Evolutionary conservation across 1,284 basidiomycete species (phyloP), one percentile per base, ranked within the genome.

Genomic region (Peniophora sp.): DNA sequence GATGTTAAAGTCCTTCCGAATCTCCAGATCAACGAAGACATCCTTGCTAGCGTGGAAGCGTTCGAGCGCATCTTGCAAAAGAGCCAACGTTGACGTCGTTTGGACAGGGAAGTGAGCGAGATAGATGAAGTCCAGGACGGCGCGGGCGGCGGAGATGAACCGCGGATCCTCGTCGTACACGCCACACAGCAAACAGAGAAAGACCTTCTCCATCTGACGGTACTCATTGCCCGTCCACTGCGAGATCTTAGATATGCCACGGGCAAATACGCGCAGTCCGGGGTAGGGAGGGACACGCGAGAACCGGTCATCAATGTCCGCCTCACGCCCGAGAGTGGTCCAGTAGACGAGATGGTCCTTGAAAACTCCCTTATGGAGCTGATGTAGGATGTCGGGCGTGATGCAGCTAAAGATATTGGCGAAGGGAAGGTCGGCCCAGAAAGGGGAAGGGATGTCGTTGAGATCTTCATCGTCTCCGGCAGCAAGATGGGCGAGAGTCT

Each of bases 331-430:
- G 1, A 52, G 8, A 0, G 9, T 22, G 1, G 35, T 54, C 65
- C 66, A 68, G 14, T 57, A 49, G 2, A 63, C 55, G 10, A 66
- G 46, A 47, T 66, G 64, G 35, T 62, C 59, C 11, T 60, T 58
- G 50, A 66, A 63, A 2, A 65, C 55, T 2, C 66, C 63, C 49
- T 67, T 62, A 54, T 65, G 59, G 1, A 65, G 51, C 50, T 67
- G 63, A 50, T 68, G 65, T 17, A 65, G 52, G 34, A 65, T 48
- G 51, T 68, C 64, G 5, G 65, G 63, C 1, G 63, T 63, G 43
- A 67, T 52, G 27, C 50, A 55, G 1, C 12, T 12, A 51, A 59
- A 63, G 35, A 67, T 63, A 48, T 67, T 50, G 36, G 45, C 32
- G 32, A 59, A 57, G 1, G 62, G 64, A 1, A 67, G 54, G 20